Evolutionary conservation across 768 basidiomycete genomes (phyloP).

Genomic region (Cubamyces lactineus): DNA sequence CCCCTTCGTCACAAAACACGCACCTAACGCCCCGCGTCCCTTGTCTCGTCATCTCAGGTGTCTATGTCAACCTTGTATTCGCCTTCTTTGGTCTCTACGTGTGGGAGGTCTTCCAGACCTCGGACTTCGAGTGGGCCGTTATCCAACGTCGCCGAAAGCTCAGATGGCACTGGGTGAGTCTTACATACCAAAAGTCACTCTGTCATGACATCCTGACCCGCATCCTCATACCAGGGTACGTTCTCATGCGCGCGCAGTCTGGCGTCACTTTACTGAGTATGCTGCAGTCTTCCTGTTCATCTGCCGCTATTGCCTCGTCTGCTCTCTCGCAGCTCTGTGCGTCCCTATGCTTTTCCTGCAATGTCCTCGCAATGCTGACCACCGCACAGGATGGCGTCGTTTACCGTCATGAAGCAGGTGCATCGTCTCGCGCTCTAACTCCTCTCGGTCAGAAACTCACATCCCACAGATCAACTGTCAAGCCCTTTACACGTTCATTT

Average conservation of each 20-base stretch:
- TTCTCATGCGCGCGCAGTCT: neutral
- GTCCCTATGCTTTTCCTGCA: conserved; percentile 27
- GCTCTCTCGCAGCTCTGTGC: conserved; percentile 66
- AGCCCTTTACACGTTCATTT: conserved; percentile 72
- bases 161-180: conserved; percentile 70
- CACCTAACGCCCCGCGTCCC: neutral
- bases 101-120: conserved; percentile 69
- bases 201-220: too few species aligned
- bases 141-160: conserved; percentile 59
- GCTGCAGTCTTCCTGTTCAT: conserved; percentile 65
- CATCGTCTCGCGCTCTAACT: conserved; percentile 14
- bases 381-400: conserved; percentile 55
- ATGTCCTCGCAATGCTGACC: neutral
- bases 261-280: neutral
- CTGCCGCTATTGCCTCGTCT: conserved; percentile 73
- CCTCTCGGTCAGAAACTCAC: neutral
- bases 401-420: conserved; percentile 54
- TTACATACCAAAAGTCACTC: too few species aligned
- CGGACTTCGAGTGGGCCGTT: conserved; percentile 69
- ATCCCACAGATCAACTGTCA: conserved; percentile 57
- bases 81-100: conserved; percentile 66
- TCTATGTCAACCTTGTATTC: conserved; percentile 63
- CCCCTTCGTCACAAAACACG: neutral
- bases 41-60: conserved; percentile 40
- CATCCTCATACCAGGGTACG: conserved; percentile 4